Evolutionary conservation across 208 protist species (phyloP).

Genomic region (Leptomonas pyrrhocoris): DNA sequence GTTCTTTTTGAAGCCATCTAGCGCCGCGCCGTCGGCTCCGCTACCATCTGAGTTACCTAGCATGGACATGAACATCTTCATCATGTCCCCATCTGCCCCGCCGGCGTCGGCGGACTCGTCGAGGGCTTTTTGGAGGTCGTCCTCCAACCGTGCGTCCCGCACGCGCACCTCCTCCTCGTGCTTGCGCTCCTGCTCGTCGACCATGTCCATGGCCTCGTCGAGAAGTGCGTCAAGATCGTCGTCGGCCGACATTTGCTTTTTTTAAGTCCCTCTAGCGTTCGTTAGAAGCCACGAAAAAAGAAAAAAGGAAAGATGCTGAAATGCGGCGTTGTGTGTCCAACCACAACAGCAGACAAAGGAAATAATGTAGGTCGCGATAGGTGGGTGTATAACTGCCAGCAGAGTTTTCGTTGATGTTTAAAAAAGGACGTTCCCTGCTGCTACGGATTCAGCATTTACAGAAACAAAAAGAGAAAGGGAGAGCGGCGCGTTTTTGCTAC

Average conservation of each 20-base stretch:
- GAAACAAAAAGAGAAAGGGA: too few species aligned
- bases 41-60: constrained; percentile 22
- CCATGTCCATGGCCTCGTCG: constrained; percentile 79
- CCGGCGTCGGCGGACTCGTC: constrained; percentile 24
- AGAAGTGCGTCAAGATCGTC: constrained; percentile 83
- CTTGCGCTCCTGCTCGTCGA: constrained; percentile 73
- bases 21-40: constrained; percentile 23
- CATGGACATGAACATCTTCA: constrained; percentile 49
- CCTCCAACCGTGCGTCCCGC: constrained; percentile 55
- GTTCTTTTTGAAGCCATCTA: constrained; percentile 58
- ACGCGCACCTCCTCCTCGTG: constrained; percentile 61
- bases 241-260: constrained; percentile 39
- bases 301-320: too few species aligned
- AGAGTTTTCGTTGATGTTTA: too few species aligned
- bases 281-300: background rate
- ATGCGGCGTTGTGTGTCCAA: too few species aligned
- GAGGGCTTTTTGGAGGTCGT: constrained; percentile 51
- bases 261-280: too few species aligned
- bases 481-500: too few species aligned
- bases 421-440: too few species aligned
- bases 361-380: too few species aligned
- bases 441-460: too few species aligned
- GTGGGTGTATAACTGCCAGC: too few species aligned
- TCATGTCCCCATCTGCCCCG: constrained; percentile 34
- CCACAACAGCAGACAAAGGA: too few species aligned